phyloP scores from a whole-genome alignment of 169 alveolate genomes.

The Plasmodium vinckei region DNA sequence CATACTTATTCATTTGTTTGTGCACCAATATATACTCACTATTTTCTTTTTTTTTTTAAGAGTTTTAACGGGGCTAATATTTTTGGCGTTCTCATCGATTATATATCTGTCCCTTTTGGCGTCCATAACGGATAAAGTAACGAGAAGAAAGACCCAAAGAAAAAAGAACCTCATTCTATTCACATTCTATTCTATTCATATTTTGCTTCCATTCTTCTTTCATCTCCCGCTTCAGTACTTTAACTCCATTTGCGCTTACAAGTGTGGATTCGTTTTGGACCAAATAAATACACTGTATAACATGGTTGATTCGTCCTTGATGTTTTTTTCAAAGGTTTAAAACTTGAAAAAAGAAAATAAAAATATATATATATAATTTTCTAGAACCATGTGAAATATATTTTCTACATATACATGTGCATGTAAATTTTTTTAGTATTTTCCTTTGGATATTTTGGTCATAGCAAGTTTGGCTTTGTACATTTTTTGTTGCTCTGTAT shows the following conservation, averaged over 20 bases:
- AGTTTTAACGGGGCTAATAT: conserved; percentile 77
- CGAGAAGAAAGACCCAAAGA: too few species aligned
- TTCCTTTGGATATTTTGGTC: conserved; percentile 82
- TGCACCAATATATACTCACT: background rate
- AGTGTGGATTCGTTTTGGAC: conserved; percentile 85
- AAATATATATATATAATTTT: background rate
- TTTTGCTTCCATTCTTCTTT: too few species aligned
- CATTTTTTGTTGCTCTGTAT: conserved; percentile 79
- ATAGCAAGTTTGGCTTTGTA: conserved; percentile 79
- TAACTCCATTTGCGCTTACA: conserved; percentile 78
- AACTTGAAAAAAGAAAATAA: background rate
- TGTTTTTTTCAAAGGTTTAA: conserved; percentile 47
- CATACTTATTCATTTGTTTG: background rate
- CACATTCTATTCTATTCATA: too few species aligned
- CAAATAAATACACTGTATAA: conserved; percentile 72
- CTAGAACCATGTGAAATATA: background rate
- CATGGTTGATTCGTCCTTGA: conserved; percentile 71
- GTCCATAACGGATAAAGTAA: conserved; percentile 69
- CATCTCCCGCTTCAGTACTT: conserved; percentile 16
- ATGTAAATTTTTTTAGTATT: conserved; percentile 18
- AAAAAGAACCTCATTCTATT: too few species aligned
- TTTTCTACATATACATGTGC: background rate
- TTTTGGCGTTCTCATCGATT: conserved; percentile 74
- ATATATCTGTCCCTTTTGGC: conserved; percentile 79
- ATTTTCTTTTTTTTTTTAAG: conserved; percentile 77